phyloP scores from a whole-genome alignment of 2,329 filamentous ascomycete species.

The Microsporum ferrugineum region DNA sequence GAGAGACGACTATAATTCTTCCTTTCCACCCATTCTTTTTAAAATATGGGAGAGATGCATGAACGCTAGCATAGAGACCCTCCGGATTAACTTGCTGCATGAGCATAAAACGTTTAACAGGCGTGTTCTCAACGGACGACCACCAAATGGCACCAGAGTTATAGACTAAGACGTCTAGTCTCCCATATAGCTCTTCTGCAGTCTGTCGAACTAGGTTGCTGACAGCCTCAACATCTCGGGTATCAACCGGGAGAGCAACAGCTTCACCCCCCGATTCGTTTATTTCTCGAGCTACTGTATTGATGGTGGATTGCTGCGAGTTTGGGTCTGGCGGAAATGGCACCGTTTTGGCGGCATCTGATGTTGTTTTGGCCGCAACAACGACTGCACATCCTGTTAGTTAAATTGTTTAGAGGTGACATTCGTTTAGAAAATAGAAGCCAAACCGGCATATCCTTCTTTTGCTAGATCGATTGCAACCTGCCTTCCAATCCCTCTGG shows the following conservation, averaged over 20 bases:
- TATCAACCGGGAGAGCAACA: conserved; percentile 58
- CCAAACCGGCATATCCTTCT: conserved; percentile 56
- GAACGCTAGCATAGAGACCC: conserved; percentile 62
- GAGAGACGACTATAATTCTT: conserved; percentile 65
- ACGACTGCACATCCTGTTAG: conserved; percentile 44
- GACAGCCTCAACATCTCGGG: conserved; percentile 52
- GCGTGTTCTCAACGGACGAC: conserved; percentile 61
- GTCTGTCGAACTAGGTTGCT: conserved; percentile 49
- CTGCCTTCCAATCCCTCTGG: conserved; percentile 69
- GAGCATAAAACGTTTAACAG: conserved; percentile 62
- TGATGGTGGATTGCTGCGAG: conserved; percentile 63
- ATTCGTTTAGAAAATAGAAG: not conserved
- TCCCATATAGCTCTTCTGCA: conserved; percentile 44
- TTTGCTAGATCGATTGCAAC: conserved; percentile 65
- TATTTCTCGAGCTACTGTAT: conserved; percentile 67
- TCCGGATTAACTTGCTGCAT: conserved; percentile 67
- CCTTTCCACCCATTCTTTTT: conserved; percentile 43
- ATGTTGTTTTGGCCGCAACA: conserved; percentile 64
- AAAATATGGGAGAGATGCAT: conserved; percentile 58
- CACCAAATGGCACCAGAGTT: conserved; percentile 82
- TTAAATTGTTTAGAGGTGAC: not conserved
- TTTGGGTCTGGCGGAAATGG: conserved; percentile 69
- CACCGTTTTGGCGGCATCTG: conserved; percentile 43
- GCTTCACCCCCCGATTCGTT: conserved; percentile 51
- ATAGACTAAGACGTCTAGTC: conserved; percentile 65